Percentiles rank a stretch among this genome's conserved stretches.
phyloP scores from a whole-genome alignment of 257 asterid genomes.

The Marsdenia floribunda region DNA sequence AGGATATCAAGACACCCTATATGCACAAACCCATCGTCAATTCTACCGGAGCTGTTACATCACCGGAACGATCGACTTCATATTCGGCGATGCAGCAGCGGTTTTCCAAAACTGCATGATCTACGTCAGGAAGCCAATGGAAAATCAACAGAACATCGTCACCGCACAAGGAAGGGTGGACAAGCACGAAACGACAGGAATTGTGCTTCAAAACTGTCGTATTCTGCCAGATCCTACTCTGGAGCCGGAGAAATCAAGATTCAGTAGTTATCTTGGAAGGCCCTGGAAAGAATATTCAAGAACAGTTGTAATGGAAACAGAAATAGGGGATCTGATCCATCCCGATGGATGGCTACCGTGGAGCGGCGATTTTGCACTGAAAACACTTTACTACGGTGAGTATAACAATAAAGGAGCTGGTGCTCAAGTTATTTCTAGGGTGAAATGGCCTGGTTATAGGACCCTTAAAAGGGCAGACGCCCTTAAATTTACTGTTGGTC shows the following conservation, averaged over 20 bases:
- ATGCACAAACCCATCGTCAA: constrained; percentile 69
- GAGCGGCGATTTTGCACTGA: constrained; percentile 48
- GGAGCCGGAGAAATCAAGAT: constrained; percentile 40
- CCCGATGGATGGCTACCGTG: constrained; percentile 70
- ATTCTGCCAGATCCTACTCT: constrained; percentile 48
- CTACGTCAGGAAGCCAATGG: constrained; percentile 48
- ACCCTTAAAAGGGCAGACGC: constrained; percentile 49
- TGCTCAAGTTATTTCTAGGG: constrained; percentile 33
- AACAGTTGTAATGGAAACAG: constrained; percentile 66
- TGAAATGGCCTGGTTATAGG: constrained; percentile 61
- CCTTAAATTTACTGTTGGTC: constrained; percentile 40
- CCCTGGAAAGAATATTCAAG: constrained; percentile 73
- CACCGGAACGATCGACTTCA: constrained; percentile 66
- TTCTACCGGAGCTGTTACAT: constrained; percentile 71
- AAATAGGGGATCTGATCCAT: constrained; percentile 53
- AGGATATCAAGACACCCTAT: constrained; percentile 59
- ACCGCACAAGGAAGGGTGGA: constrained; percentile 70
- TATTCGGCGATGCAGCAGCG: constrained; percentile 74
- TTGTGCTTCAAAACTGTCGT: constrained; percentile 56
- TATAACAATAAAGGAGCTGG: constrained; percentile 64
- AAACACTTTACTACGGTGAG: constrained; percentile 59
- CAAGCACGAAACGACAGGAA: constrained; percentile 60
- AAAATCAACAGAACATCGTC: constrained; percentile 52
- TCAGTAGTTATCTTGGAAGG: constrained; percentile 72
- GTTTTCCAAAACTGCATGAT: constrained; percentile 74